Base-by-base conservation (phyloP, 257 asterid genomes). In the Sherardia arvensis region DNA sequence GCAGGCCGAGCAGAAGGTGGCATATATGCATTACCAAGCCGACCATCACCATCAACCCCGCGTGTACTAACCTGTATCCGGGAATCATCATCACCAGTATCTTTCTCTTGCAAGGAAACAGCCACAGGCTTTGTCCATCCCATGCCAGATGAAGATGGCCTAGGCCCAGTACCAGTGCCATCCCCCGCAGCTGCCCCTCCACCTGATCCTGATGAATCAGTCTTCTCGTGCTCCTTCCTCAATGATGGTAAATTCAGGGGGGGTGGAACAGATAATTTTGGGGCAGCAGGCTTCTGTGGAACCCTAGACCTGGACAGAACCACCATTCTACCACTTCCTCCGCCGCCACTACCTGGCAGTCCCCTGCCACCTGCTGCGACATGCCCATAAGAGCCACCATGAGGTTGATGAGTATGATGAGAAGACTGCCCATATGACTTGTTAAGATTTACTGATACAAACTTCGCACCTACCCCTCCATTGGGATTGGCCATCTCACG, bases 231-330 rank as follows among this genome's bases (percentile, higher is more conserved):
- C 54, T 93, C 99, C 74, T 87, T 93, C 82, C 96, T 84, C 89
- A 93, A 66, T 3, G 99, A 93, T 1, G 97, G 97, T 75, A 93
- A 79, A 77, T 93, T 93, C 81, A 93, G 70, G 82, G 97, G 99
- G 78, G 97, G 94, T 33, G 96, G 97, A 76, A 90, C 86, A 32
- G 97, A 90, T 75, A 90, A 66, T 73, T 93, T 93, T 7, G 97
- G 67, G 67, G 70, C 91, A 72, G 74, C 71, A 74, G 73, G 76
- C 81, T 90, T 89, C 53, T 85, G 89, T 7, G 73, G 53, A 29
- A 73, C 74, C 78, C 92, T 79, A 59, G 74, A 70, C 85, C 95
- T 81, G 11, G 97, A 91, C 67, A 91, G 66, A 76, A 88, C 89
- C 73, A 88, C 85, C 95, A 92, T 88, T 64, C 98, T 96, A 58